phyloP scores from a whole-genome alignment of 371 early-diverging fungal genomes.

The Entomophthora muscae region DNA sequence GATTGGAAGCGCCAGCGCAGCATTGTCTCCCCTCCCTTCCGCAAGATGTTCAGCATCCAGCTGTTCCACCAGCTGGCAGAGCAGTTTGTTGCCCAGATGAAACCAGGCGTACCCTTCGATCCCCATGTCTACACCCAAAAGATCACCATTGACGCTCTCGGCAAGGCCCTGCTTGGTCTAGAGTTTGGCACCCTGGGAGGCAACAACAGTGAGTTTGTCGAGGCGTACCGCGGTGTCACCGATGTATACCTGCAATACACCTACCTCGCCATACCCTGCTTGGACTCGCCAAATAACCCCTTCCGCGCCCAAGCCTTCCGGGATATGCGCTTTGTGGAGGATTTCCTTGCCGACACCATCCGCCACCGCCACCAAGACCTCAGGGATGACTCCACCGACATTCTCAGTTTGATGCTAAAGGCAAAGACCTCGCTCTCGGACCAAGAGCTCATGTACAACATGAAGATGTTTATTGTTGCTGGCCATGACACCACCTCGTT shows the following conservation, averaged over 20 bases:
- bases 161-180: neutral
- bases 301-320: neutral
- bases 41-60: neutral
- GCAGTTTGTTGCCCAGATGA: neutral
- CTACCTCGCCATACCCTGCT: neutral
- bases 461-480: neutral
- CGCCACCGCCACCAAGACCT: neutral
- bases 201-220: neutral
- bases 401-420: neutral
- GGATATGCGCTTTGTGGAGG: neutral
- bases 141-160: slow-evolving; percentile 1
- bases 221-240: neutral
- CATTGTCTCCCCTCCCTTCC: neutral
- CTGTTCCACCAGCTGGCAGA: neutral
- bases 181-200: neutral
- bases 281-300: neutral
- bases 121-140: neutral
- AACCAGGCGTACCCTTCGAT: neutral
- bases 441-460: neutral
- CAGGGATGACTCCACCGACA: neutral
- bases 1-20: slow-evolving; percentile 8
- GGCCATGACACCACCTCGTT: slow-evolving; percentile 7
- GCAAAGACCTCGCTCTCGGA: neutral
- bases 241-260: neutral
- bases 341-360: neutral